Percentiles rank a stretch among this genome's conserved stretches.
Evolutionary conservation across 495 filamentous ascomycete genomes (phyloP).

Genomic region (Corynascus novoguineensis): DNA sequence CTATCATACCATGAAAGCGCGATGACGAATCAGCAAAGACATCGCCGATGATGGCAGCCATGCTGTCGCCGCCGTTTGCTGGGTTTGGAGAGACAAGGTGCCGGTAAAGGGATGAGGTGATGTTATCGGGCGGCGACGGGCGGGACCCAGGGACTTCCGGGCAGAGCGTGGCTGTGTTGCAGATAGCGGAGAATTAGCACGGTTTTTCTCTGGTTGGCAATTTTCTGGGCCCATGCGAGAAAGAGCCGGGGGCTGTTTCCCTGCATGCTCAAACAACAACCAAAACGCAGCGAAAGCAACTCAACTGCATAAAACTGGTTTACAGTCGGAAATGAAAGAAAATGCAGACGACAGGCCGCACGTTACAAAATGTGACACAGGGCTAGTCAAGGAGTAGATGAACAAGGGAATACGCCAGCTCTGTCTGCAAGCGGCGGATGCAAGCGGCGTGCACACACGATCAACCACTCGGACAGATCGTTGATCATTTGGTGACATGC

Average conservation of each 20-base stretch:
- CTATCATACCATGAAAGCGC: slow-evolving; percentile 45
- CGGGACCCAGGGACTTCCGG: slow-evolving; percentile 11
- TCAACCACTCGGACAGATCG: neutral
- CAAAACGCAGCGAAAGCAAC: neutral
- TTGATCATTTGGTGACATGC: neutral
- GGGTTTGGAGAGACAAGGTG: neutral
- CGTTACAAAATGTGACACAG: neutral
- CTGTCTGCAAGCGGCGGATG: neutral
- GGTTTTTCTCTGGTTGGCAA: slow-evolving; percentile 16
- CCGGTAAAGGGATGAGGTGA: neutral
- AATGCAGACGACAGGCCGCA: neutral
- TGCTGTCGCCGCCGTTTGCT: slow-evolving; percentile 33
- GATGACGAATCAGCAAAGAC: slow-evolving; percentile 41
- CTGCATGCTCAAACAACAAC: neutral
- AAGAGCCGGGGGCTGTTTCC: slow-evolving; percentile 26
- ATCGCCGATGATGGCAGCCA: slow-evolving; percentile 47
- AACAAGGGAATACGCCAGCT: neutral
- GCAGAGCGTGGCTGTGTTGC: slow-evolving; percentile 24
- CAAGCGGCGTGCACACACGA: neutral
- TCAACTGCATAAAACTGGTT: neutral
- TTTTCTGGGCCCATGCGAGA: slow-evolving; percentile 26
- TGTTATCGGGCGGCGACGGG: slow-evolving; percentile 22
- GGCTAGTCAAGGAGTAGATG: neutral
- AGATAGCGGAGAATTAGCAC: slow-evolving; percentile 30
- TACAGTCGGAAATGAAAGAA: neutral